Percentiles rank a stretch among this genome's conserved stretches.
phyloP scores from a whole-genome alignment of 2,329 filamentous ascomycete genomes.

The Amylocarpus encephaloides region DNA sequence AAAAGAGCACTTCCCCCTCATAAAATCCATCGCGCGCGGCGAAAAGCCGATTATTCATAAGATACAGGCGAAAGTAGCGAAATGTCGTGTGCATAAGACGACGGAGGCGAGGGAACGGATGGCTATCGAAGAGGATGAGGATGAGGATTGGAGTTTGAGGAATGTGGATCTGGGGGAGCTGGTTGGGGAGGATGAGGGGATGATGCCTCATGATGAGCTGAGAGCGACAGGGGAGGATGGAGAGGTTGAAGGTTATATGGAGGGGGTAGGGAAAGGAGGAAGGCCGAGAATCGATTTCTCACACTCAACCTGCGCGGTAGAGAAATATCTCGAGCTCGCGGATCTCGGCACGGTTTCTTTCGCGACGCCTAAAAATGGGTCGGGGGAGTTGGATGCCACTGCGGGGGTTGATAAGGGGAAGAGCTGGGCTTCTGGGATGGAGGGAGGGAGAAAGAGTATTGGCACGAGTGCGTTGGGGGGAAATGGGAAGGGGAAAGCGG shows the following conservation, averaged over 20 bases:
- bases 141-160: not conserved
- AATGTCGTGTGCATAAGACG: not conserved
- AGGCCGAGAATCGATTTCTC: too few species aligned
- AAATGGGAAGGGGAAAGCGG: too few species aligned
- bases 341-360: too few species aligned
- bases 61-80: not conserved
- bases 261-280: not conserved
- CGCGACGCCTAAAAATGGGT: too few species aligned
- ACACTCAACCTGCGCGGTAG: too few species aligned
- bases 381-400: too few species aligned
- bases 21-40: not conserved
- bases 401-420: too few species aligned
- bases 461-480: too few species aligned
- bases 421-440: too few species aligned
- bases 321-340: too few species aligned
- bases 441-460: too few species aligned
- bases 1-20: constrained; percentile 1
- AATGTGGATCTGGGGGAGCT: not conserved
- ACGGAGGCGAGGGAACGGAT: not conserved
- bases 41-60: constrained; percentile 3
- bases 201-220: not conserved
- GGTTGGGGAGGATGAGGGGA: not conserved
- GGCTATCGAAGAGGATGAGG: not conserved
- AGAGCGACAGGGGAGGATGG: not conserved
- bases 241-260: not conserved